A percentile compares a stretch with the other conserved stretches of the same genome.
Evolutionary conservation across 2,329 filamentous ascomycete genomes (phyloP).

Genomic region (Lecanicillium sp.): DNA sequence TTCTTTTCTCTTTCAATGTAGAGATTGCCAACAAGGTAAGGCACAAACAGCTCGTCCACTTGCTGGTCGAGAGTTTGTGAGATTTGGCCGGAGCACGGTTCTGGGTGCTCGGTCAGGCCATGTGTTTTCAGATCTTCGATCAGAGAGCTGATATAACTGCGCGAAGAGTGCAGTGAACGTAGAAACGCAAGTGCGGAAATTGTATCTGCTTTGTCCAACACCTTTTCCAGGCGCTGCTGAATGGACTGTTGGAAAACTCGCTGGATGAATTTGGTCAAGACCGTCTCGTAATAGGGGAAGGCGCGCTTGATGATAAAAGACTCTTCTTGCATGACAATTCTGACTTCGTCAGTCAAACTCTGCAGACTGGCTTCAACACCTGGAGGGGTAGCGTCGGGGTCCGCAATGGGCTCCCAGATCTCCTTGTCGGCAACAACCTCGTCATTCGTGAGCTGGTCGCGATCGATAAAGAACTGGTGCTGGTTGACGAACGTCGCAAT

Average conservation of each 20-base stretch:
- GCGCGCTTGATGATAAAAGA: slow-evolving; percentile 94
- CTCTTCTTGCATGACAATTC: slow-evolving; percentile 92
- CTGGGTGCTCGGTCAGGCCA: slow-evolving; percentile 90
- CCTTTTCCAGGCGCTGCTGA: slow-evolving; percentile 91
- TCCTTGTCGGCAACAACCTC: slow-evolving; percentile 71
- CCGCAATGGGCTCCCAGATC: slow-evolving; percentile 85
- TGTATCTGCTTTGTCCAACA: slow-evolving; percentile 87
- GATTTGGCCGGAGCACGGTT: slow-evolving; percentile 81
- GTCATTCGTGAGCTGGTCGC: slow-evolving; percentile 84
- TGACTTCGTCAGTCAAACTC: slow-evolving; percentile 88
- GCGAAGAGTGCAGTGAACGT: slow-evolving; percentile 81
- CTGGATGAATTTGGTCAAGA: slow-evolving; percentile 87
- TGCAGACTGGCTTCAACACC: slow-evolving; percentile 89
- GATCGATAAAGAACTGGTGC: slow-evolving; percentile 98
- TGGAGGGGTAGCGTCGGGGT: slow-evolving; percentile 87
- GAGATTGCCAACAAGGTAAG: slow-evolving; percentile 61
- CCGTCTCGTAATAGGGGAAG: slow-evolving; percentile 93
- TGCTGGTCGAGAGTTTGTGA: slow-evolving; percentile 68
- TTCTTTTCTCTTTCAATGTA: slow-evolving; percentile 65
- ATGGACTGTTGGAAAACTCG: slow-evolving; percentile 97
- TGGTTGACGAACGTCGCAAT: slow-evolving; percentile 97
- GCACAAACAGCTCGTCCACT: slow-evolving; percentile 71
- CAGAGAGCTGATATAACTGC: slow-evolving; percentile 78
- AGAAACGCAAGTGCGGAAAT: slow-evolving; percentile 90
- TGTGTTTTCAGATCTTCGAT: slow-evolving; percentile 93